Evolutionary conservation across 257 asterid species (phyloP), one percentile per base, ranked within the genome.

Genomic region (Anisodus acutangulus): DNA sequence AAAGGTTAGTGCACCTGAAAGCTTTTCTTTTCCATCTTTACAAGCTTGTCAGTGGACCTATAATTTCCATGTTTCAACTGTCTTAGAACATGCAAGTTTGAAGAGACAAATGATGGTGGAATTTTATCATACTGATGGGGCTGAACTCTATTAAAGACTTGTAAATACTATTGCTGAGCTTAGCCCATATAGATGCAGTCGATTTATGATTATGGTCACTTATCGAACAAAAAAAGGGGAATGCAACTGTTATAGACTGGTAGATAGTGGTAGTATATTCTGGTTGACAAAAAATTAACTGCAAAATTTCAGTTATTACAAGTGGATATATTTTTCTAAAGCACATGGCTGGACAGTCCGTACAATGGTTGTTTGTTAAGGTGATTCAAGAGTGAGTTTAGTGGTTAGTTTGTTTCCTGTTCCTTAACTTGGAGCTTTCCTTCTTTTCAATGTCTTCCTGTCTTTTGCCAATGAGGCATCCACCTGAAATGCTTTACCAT

Each of bases 1-100:
- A 95, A 92, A 91, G 99, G 99, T 97, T 88, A 85, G 85, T 66
- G 63, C 35, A 66, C 57, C 13, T 79, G 47, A 19, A 60, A 55
- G 69, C 68, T 79, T 64, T 51, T 59, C 47, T 66, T 19, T 31
- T 57, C 13, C 84, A n/a, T 60, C 35, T 60, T n/a, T 60, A n/a
- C 67, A 60, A 64, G 17, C 70, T 64, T 26, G 43, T 51, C 63
- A 51, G 2, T 3, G 12, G 22, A 11, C 81, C 43, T 13, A 49
- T 76, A 51, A 4, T 49, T 51, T 76, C 43, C 81, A 76, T 51
- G 62, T 39, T 76, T 76, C 81, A 51, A 35, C 62, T 76, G 63
- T 51, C 81, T 76, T 51, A 51, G 81, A 76, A 49, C 55, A 51
- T 35, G 59, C 63, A 51, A 19, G 59, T 76, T 51, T 47, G 45